Base-by-base conservation (phyloP, 441 rosid genomes). In the Daphne laureola region DNA sequence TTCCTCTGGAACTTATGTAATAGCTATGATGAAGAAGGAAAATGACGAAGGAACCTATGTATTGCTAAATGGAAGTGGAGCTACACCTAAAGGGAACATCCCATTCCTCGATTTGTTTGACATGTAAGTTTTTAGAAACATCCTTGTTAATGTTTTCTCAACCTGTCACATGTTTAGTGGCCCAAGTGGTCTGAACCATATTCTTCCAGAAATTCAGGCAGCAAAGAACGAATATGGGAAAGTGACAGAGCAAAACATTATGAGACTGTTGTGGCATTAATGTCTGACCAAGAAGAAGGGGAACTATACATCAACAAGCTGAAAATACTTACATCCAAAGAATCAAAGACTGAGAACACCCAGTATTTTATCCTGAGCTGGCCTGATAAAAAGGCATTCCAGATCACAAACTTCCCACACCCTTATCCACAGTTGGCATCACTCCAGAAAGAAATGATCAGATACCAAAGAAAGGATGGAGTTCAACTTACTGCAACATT, bases 21-120 rank as follows among this genome's bases (percentile, higher is more conserved):
- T 92, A 66, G 98, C 98, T 55, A 89, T 73, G 70, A 54, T 83
- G 57, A 84, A 79, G 79, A 92, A 84, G 62, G 86, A 72, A 72
- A 62, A 73, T 42, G 84, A 76, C 40, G 92, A 78, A 61, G 78
- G 77, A 51, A 71, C 80, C 56, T 74, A 74, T 67, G 18, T 86
- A 58, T 68, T 92, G 77, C 79, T 92, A 66, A 89, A 92, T 61
- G 98, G 98, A 64, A 78, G 64, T 65, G 98, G 98, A 51, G 97
- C 98, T 65, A 89, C 98, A 51, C 88, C 97, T 52, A 85, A 83
- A 74, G 98, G 98, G 73, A 83, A 86, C 76, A 80, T 89, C 60
- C 98, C 98, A 21, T 92, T 92, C 76, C 87, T 92, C 51, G 98
- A 92, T 79, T 77, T 89, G 74, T 89, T 92, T 79, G 94, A 89